Evolutionary conservation across 441 rosid species (phyloP).

Genomic region (Gossypium lobatum): DNA sequence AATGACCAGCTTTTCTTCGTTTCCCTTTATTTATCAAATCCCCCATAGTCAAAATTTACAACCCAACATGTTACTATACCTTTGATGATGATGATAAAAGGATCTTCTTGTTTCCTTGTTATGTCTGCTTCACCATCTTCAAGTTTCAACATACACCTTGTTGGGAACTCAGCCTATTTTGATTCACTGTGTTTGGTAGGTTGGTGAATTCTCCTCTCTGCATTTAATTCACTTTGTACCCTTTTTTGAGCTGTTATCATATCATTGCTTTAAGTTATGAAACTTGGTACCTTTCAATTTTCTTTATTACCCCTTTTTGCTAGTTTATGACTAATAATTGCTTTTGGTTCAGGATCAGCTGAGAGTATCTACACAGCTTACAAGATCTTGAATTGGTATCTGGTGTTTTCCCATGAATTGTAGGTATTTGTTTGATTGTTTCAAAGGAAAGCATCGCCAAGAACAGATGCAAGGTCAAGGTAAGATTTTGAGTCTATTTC

Average conservation of each 20-base stretch:
- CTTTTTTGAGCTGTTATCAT: not conserved
- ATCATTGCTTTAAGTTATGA: not conserved
- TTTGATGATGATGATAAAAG: constrained; percentile 13
- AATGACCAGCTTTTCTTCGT: not conserved
- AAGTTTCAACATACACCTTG: not conserved
- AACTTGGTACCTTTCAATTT: not conserved
- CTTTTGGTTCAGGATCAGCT: not conserved
- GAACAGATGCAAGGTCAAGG: constrained; percentile 44
- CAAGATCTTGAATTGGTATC: constrained; percentile 12
- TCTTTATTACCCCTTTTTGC: not conserved
- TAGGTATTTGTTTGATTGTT: constrained; percentile 34
- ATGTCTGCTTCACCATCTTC: not conserved
- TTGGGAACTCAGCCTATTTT: not conserved
- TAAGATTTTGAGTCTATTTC: constrained; percentile 23
- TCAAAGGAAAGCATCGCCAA: constrained; percentile 28
- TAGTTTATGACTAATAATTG: not conserved
- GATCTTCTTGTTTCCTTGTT: not conserved
- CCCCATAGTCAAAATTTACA: not conserved
- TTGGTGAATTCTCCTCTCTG: not conserved
- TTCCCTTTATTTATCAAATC: constrained; percentile 8
- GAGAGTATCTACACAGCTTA: constrained; percentile 10
- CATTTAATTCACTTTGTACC: not conserved
- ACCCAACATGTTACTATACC: not conserved
- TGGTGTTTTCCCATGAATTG: constrained; percentile 42
- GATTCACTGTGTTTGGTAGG: not conserved